Evolutionary conservation across 2,329 filamentous ascomycete species (phyloP).

Genomic region (Stachybotrys chlorohalonatus): DNA sequence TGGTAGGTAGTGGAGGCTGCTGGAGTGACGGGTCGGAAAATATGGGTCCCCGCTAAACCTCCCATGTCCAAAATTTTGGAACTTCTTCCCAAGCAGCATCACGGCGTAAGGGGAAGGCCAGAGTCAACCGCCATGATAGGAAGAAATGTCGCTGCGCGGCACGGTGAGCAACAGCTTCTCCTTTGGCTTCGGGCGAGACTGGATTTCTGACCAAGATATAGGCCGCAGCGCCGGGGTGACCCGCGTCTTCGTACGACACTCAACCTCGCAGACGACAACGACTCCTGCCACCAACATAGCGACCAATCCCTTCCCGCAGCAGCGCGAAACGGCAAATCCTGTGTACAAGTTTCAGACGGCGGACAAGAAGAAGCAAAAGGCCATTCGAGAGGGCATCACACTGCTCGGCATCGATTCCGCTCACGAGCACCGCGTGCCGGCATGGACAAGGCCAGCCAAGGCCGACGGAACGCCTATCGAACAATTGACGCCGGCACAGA

Average conservation of each 20-base stretch:
- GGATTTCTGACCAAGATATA: constrained; percentile 16
- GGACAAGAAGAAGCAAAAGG: constrained; percentile 25
- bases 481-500: constrained; percentile 22
- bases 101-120: constrained; percentile 6
- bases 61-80: constrained; percentile 19
- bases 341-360: not conserved
- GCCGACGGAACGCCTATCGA: constrained; percentile 24
- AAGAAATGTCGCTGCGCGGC: constrained; percentile 43
- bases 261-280: constrained; percentile 7
- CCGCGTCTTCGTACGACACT: constrained; percentile 26
- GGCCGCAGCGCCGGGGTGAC: constrained; percentile 44
- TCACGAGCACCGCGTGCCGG: constrained; percentile 20
- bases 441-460: constrained; percentile 23
- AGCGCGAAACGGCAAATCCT: constrained; percentile 12
- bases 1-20: not conserved
- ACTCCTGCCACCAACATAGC: not conserved
- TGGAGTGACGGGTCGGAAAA: constrained; percentile 10
- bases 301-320: constrained; percentile 8
- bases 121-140: constrained; percentile 41
- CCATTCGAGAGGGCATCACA: constrained; percentile 21
- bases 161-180: constrained; percentile 31
- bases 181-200: not conserved
- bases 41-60: constrained; percentile 4
- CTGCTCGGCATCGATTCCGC: constrained; percentile 24
- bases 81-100: constrained; percentile 9